Evolutionary conservation across 2,329 filamentous ascomycete genomes (phyloP).

Genomic region (Emmonsiellopsis sp.): DNA sequence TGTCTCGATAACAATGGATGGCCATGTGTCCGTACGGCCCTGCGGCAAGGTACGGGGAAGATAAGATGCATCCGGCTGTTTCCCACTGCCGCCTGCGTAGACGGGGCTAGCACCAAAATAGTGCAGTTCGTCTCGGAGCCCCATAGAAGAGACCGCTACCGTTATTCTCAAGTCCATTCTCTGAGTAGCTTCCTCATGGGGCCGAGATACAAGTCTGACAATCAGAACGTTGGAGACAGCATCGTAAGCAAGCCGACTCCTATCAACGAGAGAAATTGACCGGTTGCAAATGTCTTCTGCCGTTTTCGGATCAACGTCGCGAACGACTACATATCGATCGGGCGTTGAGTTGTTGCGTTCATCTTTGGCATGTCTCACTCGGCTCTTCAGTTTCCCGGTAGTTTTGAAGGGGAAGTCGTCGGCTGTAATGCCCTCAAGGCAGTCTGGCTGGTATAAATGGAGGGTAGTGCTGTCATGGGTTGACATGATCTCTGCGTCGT

Average conservation of each 20-base stretch:
- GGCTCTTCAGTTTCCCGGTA: no score
- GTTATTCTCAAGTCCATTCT: neutral
- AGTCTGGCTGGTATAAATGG: no score
- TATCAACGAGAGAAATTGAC: neutral
- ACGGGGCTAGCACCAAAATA: neutral
- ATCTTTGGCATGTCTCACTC: no score
- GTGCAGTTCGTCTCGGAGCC: neutral
- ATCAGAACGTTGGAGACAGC: neutral
- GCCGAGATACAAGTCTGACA: neutral
- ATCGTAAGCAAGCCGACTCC: neutral
- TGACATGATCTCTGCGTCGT: no score
- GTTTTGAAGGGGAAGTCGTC: no score
- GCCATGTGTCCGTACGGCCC: constrained; percentile 5
- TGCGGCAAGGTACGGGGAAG: neutral
- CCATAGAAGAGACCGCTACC: neutral
- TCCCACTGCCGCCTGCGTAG: neutral
- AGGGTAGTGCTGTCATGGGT: no score
- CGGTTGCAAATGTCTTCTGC: neutral
- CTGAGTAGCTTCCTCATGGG: neutral
- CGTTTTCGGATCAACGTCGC: no score
- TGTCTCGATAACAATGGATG: constrained; percentile 3
- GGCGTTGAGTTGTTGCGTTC: no score
- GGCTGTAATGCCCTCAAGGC: no score
- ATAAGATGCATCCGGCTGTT: constrained; percentile 3
- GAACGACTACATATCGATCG: no score